A percentile compares a stretch with the other conserved stretches of the same genome.
phyloP scores from a whole-genome alignment of 106 monocot genomes.

The Dactylorhiza incarnata region DNA sequence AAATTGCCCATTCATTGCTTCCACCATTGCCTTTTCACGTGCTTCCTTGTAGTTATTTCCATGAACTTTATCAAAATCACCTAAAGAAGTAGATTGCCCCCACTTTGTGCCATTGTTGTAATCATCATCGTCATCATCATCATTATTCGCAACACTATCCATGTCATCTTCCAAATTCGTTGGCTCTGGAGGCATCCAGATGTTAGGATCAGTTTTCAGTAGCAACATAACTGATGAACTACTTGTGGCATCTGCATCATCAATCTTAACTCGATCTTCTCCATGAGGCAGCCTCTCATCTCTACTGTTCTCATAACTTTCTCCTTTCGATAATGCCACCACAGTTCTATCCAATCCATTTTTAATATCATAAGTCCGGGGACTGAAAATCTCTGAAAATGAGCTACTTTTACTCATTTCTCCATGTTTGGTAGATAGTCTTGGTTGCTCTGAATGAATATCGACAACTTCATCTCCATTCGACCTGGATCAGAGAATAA shows the following conservation, averaged over 20 bases:
- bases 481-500: no score
- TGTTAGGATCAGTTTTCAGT: constrained; percentile 29
- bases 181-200: constrained; percentile 85
- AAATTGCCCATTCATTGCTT: no score
- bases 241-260: constrained; percentile 7
- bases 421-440: no score
- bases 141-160: constrained; percentile 61
- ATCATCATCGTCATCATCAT: constrained; percentile 69
- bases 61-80: constrained; percentile 29
- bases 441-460: no score
- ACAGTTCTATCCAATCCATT: not conserved
- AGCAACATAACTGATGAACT: constrained; percentile 13
- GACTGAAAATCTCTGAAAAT: constrained; percentile 4
- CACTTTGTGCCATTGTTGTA: constrained; percentile 59
- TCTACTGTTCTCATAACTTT: constrained; percentile 11
- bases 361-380: constrained; percentile 4
- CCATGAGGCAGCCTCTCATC: constrained; percentile 12
- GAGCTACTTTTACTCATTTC: constrained; percentile 1
- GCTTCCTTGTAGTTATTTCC: constrained; percentile 41
- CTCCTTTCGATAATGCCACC: not conserved
- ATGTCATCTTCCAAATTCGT: constrained; percentile 51
- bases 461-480: no score
- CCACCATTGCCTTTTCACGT: no score
- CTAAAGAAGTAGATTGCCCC: constrained; percentile 46
- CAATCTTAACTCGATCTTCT: constrained; percentile 32